Evolutionary conservation across 495 filamentous ascomycete species (phyloP), one percentile per base, ranked within the genome.

Genomic region (Hamigera avellanea): DNA sequence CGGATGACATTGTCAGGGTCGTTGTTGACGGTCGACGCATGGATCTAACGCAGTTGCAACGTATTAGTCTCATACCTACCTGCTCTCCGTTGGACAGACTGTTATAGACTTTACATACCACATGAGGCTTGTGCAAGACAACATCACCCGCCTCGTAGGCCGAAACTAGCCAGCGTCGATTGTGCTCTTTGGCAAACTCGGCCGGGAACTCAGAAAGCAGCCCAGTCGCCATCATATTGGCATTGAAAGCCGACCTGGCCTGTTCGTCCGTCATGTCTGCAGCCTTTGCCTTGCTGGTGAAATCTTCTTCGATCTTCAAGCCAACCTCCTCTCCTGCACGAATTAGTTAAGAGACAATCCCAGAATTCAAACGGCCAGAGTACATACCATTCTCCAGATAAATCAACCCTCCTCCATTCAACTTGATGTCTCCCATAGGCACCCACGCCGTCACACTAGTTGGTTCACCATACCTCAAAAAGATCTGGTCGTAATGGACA

Each of bases 321-420:
- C 66, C 66, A 10, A 68, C 50, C 0, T 40, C 18, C 14, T 56
- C 59, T 5, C 63, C 62, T 63, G n/a, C 31, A 19, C 25, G 25
- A 35, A 16, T 49, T 17, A 49, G 35, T 32, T 23, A 13, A 39
- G 12, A 13, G 6, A 14, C 8, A 6, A 14, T 23, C 31, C 16
- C 9, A 13, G 10, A 5, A 31, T 15, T 7, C 9, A 35, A 6
- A 8, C 19, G 35, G 6, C 12, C 14, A 8, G 38, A 23, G 7
- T 18, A 52, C 51, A 29, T 41, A 61, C 61, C 54, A 38, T 72
- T 52, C 41, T 78, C 75, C 9, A 81, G 45, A 46, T 80, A 80
- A 14, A 80, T 76, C 33, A 81, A 44, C 0, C 75, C 77, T 1
- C 77, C 74, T n/a, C n/a, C n/a, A n/a, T n/a, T n/a, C n/a, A n/a